Conservation (phyloP, 2,329 filamentous ascomycete genomes). For the Dothideomycetes sp. region DNA sequence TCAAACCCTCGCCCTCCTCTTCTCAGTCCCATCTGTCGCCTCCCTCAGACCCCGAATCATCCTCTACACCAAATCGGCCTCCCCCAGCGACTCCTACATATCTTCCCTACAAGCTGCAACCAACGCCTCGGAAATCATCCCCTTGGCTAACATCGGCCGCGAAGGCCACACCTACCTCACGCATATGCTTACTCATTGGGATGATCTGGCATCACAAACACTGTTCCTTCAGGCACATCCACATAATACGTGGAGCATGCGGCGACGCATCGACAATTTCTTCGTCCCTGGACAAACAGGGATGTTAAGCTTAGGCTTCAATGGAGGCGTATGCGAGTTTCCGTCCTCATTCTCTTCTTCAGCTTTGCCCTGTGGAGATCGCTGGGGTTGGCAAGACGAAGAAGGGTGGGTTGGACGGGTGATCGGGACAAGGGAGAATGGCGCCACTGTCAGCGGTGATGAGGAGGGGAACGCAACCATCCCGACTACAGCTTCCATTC, state of each 20-base stretch:
- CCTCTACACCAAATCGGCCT: conserved; percentile 21
- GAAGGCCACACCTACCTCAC: conserved; percentile 36
- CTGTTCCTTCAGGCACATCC: conserved; percentile 37
- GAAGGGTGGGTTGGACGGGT: no score
- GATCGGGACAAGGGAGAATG: no score
- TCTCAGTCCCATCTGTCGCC: conserved; percentile 14
- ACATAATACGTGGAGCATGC: conserved; percentile 27
- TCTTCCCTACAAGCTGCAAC: conserved; percentile 14
- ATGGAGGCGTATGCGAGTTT: conserved; percentile 29
- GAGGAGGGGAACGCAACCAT: not conserved
- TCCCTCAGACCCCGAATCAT: conserved; percentile 13
- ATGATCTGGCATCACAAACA: conserved; percentile 33
- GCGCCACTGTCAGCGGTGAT: no score
- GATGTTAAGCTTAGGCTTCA: conserved; percentile 33
- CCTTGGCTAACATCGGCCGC: conserved; percentile 30
- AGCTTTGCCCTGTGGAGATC: conserved; percentile 31
- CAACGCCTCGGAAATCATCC: conserved; percentile 17
- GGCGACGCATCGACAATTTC: conserved; percentile 28
- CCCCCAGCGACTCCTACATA: conserved; percentile 15
- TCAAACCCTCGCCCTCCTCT: conserved; percentile 15
- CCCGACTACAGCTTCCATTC: not conserved
- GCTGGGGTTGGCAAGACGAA: conserved; percentile 28
- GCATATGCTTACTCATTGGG: conserved; percentile 34
- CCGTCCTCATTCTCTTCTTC: no score
- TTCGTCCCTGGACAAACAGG: conserved; percentile 28